Conservation (phyloP, 805 yeast genomes). For the Torulaspora maleeae region DNA sequence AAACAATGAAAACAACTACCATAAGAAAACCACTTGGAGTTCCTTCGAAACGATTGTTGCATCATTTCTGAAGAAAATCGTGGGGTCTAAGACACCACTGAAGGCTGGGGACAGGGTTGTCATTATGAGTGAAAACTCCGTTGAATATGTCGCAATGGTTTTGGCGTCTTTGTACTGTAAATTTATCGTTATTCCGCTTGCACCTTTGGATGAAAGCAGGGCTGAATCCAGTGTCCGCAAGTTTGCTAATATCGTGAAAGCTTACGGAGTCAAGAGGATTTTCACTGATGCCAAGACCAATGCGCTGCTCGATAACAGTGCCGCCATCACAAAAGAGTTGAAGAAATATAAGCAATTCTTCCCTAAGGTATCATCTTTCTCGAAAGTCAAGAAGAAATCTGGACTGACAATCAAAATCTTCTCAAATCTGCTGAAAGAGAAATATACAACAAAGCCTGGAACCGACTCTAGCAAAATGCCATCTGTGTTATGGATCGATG, state of each 20-base stretch:
- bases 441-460: slow-evolving; percentile 20
- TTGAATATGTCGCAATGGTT: slow-evolving; percentile 77
- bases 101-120: slow-evolving; percentile 69
- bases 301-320: slow-evolving; percentile 24
- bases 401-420: slow-evolving; percentile 20
- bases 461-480: slow-evolving; percentile 34
- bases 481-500: slow-evolving; percentile 32
- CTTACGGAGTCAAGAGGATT: slow-evolving; percentile 64
- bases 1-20: slow-evolving; percentile 40
- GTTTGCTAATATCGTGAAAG: slow-evolving; percentile 59
- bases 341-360: slow-evolving; percentile 23
- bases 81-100: slow-evolving; percentile 57
- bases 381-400: slow-evolving; percentile 30
- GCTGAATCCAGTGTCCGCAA: slow-evolving; percentile 71
- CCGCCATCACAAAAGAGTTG: slow-evolving; percentile 21
- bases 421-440: slow-evolving; percentile 18
- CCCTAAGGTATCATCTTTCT: slow-evolving; percentile 32
- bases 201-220: slow-evolving; percentile 61
- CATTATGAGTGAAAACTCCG: slow-evolving; percentile 79
- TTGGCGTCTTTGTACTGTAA: slow-evolving; percentile 86
- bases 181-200: slow-evolving; percentile 57
- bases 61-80: slow-evolving; percentile 65
- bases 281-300: slow-evolving; percentile 54
- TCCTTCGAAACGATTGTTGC: slow-evolving; percentile 73
- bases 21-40: slow-evolving; percentile 66